Evolutionary conservation across 345 rosid genomes (phyloP).

Genomic region (Pistacia vera): DNA sequence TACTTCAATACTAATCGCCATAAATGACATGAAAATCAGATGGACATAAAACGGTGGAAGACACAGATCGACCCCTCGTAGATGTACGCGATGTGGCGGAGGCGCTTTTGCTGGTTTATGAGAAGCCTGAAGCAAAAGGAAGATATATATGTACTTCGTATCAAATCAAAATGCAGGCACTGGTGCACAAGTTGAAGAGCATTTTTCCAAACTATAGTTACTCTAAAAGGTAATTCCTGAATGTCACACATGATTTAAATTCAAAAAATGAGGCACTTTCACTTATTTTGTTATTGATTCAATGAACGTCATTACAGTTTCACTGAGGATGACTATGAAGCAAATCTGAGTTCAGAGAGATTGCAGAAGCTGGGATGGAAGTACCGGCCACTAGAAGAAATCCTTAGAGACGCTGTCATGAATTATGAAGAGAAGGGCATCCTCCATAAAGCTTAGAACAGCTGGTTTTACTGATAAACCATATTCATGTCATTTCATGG

Average conservation of each 20-base stretch:
- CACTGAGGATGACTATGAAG: constrained; percentile 26
- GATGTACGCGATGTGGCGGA: constrained; percentile 42
- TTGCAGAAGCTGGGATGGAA: constrained; percentile 62
- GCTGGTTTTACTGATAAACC: not conserved
- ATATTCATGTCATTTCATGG: not conserved
- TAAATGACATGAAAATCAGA: constrained; percentile 26
- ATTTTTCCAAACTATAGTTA: constrained; percentile 55
- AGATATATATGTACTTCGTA: constrained; percentile 60
- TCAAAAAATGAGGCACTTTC: too few relatives aligned
- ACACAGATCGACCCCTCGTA: constrained; percentile 29
- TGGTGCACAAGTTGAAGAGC: constrained; percentile 51
- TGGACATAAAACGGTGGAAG: constrained; percentile 40
- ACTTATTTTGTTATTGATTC: not conserved
- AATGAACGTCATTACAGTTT: constrained; percentile 30
- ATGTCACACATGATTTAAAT: not conserved
- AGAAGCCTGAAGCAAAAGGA: constrained; percentile 51
- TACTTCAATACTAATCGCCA: not conserved
- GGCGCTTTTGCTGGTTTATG: constrained; percentile 53
- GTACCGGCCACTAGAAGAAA: constrained; percentile 56
- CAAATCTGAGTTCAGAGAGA: constrained; percentile 40
- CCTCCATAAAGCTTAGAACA: not conserved
- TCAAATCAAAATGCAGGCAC: constrained; percentile 16
- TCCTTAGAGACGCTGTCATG: constrained; percentile 51
- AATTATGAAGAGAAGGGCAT: constrained; percentile 33
- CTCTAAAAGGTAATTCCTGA: constrained; percentile 45